phyloP scores from a whole-genome alignment of 176 grass and related monocot species.

The Carex myosuroides region DNA sequence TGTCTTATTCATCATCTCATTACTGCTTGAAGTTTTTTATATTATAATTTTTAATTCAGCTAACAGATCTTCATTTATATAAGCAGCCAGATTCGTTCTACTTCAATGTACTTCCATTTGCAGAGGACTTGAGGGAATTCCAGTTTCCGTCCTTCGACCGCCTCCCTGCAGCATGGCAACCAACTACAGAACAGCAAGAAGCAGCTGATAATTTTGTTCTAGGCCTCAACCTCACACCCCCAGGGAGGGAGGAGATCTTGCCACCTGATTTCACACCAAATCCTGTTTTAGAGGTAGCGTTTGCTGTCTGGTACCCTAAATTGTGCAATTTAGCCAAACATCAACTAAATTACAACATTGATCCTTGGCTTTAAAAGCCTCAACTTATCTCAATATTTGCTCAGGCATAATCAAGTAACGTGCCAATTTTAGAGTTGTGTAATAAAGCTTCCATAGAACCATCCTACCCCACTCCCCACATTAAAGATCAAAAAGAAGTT shows the following conservation, averaged over 20 bases:
- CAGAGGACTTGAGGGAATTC: slow-evolving; percentile 83
- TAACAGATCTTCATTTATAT: slow-evolving; percentile 19
- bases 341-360: neutral
- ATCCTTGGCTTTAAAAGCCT: slow-evolving; percentile 11
- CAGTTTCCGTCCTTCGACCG: slow-evolving; percentile 72
- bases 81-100: slow-evolving; percentile 87
- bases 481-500: too few species aligned
- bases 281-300: slow-evolving; percentile 65
- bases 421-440: neutral
- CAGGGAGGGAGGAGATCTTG: slow-evolving; percentile 62
- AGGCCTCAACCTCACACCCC: slow-evolving; percentile 74
- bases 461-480: too few species aligned
- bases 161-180: slow-evolving; percentile 51
- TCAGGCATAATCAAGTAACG: neutral
- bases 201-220: slow-evolving; percentile 85
- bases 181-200: slow-evolving; percentile 68
- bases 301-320: neutral
- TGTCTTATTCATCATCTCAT: neutral
- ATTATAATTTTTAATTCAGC: slow-evolving; percentile 8
- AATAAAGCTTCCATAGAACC: too few species aligned
- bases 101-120: slow-evolving; percentile 89
- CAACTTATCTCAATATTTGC: neutral
- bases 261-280: slow-evolving; percentile 81
- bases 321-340: neutral
- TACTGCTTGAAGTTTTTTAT: neutral